A percentile compares a stretch with the other conserved stretches of the same genome.
Conservation (phyloP, 2,329 filamentous ascomycete species). For the Ceratocystis huliohia region DNA sequence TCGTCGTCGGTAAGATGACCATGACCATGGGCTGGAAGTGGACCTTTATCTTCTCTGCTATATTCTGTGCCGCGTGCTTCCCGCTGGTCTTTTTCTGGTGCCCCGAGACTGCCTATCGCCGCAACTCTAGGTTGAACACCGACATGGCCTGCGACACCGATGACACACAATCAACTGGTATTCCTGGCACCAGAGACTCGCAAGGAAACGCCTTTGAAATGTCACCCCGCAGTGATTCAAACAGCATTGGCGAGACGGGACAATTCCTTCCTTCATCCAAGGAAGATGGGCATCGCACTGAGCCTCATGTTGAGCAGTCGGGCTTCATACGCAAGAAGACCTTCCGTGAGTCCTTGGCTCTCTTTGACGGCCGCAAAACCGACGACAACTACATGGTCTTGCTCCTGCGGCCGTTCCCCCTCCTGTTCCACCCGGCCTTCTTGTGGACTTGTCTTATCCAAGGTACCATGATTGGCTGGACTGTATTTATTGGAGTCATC, state of each 20-base stretch:
- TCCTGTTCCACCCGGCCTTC: conserved; percentile 75
- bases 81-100: conserved; percentile 64
- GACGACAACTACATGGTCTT: conserved; percentile 58
- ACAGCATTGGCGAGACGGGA: not conserved
- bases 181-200: not conserved
- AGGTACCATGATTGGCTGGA: conserved; percentile 88
- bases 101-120: conserved; percentile 69
- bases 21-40: conserved; percentile 65
- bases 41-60: conserved; percentile 80
- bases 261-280: not conserved
- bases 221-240: conserved; percentile 6
- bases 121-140: conserved; percentile 49
- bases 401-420: conserved; percentile 61
- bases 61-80: conserved; percentile 61
- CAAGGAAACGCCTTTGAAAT: conserved; percentile 3
- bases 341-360: conserved; percentile 47
- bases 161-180: not conserved
- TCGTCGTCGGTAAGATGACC: conserved; percentile 82
- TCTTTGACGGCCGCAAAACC: conserved; percentile 73
- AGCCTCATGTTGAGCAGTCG: not conserved
- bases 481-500: conserved; percentile 78
- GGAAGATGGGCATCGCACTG: not conserved
- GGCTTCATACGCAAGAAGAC: conserved; percentile 38
- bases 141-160: conserved; percentile 41
- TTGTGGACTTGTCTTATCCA: conserved; percentile 70